Percentiles rank a stretch among this genome's conserved stretches.
phyloP scores from a whole-genome alignment of 495 filamentous ascomycete genomes.

The Pseudomonodictys pantanalensis region DNA sequence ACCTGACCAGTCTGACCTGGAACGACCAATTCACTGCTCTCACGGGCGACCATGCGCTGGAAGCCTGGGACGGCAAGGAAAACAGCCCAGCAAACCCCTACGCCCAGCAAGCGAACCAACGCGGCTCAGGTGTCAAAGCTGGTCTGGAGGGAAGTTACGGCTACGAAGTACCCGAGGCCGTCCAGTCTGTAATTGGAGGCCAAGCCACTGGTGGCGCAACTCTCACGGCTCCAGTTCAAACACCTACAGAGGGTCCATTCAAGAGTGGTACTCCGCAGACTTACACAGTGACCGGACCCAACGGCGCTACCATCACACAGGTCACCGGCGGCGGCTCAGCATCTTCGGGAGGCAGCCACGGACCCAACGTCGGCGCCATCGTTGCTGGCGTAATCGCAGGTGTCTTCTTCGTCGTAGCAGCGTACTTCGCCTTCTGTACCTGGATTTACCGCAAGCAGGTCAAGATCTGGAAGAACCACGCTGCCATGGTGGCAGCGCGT shows the following conservation, averaged over 20 bases:
- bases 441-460: constrained; percentile 67
- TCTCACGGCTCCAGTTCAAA: constrained; percentile 60
- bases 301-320: constrained; percentile 55
- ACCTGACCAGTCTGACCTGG: constrained; percentile 61
- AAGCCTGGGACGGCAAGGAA: constrained; percentile 9
- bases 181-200: constrained; percentile 64
- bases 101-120: constrained; percentile 48
- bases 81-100: constrained; percentile 40
- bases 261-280: constrained; percentile 62
- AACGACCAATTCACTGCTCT: constrained; percentile 56
- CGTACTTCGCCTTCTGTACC: constrained; percentile 67
- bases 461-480: constrained; percentile 58
- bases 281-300: constrained; percentile 60
- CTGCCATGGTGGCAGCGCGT: constrained; percentile 52
- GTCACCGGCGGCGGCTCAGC: constrained; percentile 25
- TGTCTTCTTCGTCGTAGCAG: constrained; percentile 54
- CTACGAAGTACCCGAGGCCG: constrained; percentile 60
- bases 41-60: constrained; percentile 22
- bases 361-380: constrained; percentile 45
- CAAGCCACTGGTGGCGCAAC: constrained; percentile 60
- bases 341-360: constrained; percentile 10
- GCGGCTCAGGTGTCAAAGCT: constrained; percentile 31
- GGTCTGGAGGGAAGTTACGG: constrained; percentile 58
- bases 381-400: constrained; percentile 65
- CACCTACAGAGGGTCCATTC: constrained; percentile 64